Percentiles rank a stretch among this genome's conserved stretches.
Conservation (phyloP, 2,329 filamentous ascomycete species). For the Exophiala phaeomuriformis region DNA sequence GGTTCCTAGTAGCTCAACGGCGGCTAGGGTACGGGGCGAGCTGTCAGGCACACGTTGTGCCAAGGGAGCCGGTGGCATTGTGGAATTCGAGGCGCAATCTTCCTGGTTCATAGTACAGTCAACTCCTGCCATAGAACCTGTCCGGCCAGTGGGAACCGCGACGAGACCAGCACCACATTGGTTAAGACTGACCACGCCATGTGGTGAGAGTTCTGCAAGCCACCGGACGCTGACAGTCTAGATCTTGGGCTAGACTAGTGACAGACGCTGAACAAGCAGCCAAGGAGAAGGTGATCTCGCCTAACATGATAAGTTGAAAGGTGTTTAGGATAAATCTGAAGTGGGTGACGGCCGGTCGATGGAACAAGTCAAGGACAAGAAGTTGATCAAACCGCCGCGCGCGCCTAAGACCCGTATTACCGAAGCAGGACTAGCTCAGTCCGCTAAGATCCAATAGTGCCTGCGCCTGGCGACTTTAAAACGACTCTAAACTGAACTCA, state of each 20-base stretch:
- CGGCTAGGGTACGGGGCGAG: not conserved
- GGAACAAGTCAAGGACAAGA: not conserved
- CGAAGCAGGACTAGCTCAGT: not conserved
- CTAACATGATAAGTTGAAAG: not conserved
- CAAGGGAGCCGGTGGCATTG: not conserved
- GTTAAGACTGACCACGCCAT: not conserved
- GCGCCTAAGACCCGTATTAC: not conserved
- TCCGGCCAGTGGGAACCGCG: not conserved
- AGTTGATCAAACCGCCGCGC: not conserved
- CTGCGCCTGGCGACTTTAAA: not conserved
- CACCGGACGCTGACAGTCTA: not conserved
- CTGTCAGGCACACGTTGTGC: conserved; percentile 1
- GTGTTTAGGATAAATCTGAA: not conserved
- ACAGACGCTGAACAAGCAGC: not conserved
- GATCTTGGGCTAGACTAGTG: not conserved
- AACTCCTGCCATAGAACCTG: not conserved
- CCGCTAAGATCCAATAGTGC: conserved; percentile 19
- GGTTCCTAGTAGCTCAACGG: no score
- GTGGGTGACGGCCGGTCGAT: not conserved
- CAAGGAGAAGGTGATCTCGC: conserved; percentile 1
- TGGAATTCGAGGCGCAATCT: not conserved
- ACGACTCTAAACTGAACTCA: not conserved
- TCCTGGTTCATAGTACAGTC: not conserved
- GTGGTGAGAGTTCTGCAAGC: not conserved
- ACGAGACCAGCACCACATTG: not conserved